Base-by-base conservation (phyloP, 495 filamentous ascomycete genomes). In the Elasticomyces elasticus region DNA sequence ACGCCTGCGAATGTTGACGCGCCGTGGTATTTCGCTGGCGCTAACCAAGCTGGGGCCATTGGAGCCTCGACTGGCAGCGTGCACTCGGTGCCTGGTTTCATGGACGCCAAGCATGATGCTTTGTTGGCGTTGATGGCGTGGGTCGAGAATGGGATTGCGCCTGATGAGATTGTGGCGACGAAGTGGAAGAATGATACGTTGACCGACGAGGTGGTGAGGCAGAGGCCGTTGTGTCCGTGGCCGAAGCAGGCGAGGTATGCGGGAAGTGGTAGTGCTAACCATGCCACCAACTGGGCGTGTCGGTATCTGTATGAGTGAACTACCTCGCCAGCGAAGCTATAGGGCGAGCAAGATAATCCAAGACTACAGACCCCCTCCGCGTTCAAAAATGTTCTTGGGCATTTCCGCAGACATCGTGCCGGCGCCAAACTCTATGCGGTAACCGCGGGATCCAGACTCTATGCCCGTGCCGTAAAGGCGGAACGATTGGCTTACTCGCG, bases 121-220 rank as follows among this genome's bases (percentile, higher is more conserved):
- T 20, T 80, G 46, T 37, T 74, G 49, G 76, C 75, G 17, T 53
- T 82, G 48, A 69, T 78, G 64, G 57, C 60, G 1, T 82, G 78
- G 78, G 74, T 76, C 1, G 79, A 80, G 63, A 24, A 61, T 5
- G 62, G 49, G 1, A 52, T 10, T 17, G 64, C 64, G 42, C 66
- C 66, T 23, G 60, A 64, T 12, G 31, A 56, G 44, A 56, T 68
- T 24, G 48, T 68, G 26, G 65, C 55, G 17, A 68, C 65, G 2
- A 64, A 66, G 50, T 68, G 59, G 54, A 26, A 50, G 26, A 60
- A 68, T 44, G 64, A 66, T 30, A 61, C 49, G 20, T 40, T 51
- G 13, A 49, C 49, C 2, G 51, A 50, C 19, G 37, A 37, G n/a
- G 66, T 68, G 1, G 0, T 60, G 30, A 58, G 60, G 25, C 66